Evolutionary conservation across 169 alveolate species (phyloP), one percentile per base, ranked within the genome.

Genomic region (Plasmodium gonderi): DNA sequence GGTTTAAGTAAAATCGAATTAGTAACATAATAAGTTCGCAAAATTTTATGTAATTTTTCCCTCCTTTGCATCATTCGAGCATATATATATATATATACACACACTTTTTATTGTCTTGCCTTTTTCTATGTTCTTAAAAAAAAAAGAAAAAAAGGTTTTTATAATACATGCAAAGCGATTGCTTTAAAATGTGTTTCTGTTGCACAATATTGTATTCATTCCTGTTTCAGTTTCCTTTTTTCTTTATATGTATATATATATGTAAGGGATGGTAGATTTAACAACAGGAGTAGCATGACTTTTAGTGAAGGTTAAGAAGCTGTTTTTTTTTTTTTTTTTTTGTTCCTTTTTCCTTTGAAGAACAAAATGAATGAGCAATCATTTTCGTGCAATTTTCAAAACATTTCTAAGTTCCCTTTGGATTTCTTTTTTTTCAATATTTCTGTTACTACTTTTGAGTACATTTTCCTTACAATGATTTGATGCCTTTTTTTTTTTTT

Each of bases 41-140:
- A 60, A 60, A 60, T n/a, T 60, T 29, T n/a, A 14, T 60, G 72
- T 23, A 60, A 36, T 60, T 36, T 60, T 60, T 20, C 26, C 38
- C 72, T 60, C 72, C 72, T 60, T 60, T 60, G 72, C 72, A 60
- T 60, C 38, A 60, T 60, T 60, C 72, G 72, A 60, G 72, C 26
- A 0, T 29, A 36, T 60, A 60, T 60, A 60, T 17, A 4, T 60
- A 60, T n/a, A n/a, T n/a, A n/a, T n/a, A n/a, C n/a, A 60, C 26
- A 0, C 36, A 29, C 72, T 36, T 17, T 60, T 60, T 60, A 60
- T 60, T 60, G 26, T 60, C 72, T 0, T 60, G 17, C 38, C 72
- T 60, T 23, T 60, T 60, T 60, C n/a, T 60, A 3, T 36, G 31
- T 60, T 2, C 9, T 60, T 23, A 60, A 60, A 60, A 33, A 47